phyloP scores from a whole-genome alignment of 2,329 filamentous ascomycete genomes.

The Colletotrichum tropicale region DNA sequence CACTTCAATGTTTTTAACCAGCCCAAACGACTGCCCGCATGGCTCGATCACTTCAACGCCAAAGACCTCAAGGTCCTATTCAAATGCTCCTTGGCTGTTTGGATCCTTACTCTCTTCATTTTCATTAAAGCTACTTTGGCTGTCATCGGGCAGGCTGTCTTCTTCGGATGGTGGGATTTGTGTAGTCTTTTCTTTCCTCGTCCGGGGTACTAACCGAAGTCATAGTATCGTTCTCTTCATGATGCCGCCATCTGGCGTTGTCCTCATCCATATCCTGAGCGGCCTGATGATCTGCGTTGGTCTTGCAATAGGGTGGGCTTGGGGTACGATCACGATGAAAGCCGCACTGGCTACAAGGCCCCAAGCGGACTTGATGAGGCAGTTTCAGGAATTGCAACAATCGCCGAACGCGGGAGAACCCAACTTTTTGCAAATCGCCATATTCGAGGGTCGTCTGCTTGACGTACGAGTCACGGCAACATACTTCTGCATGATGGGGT shows the following conservation, averaged over 20 bases:
- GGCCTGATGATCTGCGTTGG: not conserved
- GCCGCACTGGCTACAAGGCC: not conserved
- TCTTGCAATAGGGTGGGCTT: not conserved
- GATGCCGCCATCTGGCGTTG: not conserved
- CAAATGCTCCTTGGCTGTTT: not conserved
- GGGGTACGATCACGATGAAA: not conserved
- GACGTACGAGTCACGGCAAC: not conserved
- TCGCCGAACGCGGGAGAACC: not conserved
- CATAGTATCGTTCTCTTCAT: not conserved
- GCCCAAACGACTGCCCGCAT: not conserved
- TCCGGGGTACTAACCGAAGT: not conserved
- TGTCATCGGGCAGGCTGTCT: not conserved
- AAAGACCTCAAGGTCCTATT: not conserved
- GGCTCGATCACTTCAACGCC: not conserved
- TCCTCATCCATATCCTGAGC: not conserved
- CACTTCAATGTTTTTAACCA: not conserved
- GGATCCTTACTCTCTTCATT: not conserved
- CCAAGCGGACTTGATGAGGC: not conserved
- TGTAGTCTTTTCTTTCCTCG: not conserved
- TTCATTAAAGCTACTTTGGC: not conserved
- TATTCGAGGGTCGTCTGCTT: not conserved
- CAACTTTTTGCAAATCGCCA: not conserved
- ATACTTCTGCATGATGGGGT: not conserved
- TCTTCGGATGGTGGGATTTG: not conserved
- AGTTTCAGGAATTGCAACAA: not conserved